Conservation (phyloP, 2,329 filamentous ascomycete species). For the Aspergillus ibericus region DNA sequence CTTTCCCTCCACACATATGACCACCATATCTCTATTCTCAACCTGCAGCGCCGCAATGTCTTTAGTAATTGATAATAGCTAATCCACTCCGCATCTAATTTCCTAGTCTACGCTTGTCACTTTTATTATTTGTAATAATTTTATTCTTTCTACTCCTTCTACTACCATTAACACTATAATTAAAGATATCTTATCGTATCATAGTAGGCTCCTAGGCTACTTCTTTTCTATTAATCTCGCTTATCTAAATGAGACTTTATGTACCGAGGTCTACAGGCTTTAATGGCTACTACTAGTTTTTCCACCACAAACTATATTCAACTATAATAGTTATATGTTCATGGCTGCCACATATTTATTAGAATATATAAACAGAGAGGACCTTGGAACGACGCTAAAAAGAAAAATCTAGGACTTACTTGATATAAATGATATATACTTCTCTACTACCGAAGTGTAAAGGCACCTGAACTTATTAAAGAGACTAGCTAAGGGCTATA, state of each 20-base stretch:
- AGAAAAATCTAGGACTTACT: constrained; percentile 24
- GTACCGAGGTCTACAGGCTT: constrained; percentile 20
- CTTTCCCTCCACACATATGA: neutral
- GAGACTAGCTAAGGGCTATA: constrained; percentile 22
- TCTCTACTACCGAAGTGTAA: constrained; percentile 17
- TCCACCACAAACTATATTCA: constrained; percentile 19
- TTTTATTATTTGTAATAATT: constrained; percentile 37
- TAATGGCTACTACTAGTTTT: constrained; percentile 21
- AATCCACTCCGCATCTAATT: constrained; percentile 18
- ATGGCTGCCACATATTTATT: constrained; percentile 22
- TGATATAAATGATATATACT: constrained; percentile 25
- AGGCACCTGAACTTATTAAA: neutral
- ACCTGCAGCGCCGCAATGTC: constrained; percentile 27
- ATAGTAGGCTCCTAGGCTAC: constrained; percentile 31
- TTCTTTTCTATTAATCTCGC: constrained; percentile 3
- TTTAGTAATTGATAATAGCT: constrained; percentile 21
- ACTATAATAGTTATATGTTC: constrained; percentile 29
- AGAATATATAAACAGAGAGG: constrained; percentile 12
- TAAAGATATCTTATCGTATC: constrained; percentile 38
- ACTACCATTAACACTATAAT: constrained; percentile 31
- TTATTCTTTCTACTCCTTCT: constrained; percentile 29
- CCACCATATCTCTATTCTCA: constrained; percentile 19
- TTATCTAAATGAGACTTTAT: constrained; percentile 5
- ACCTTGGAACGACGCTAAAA: constrained; percentile 17
- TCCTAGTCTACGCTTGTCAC: constrained; percentile 39